Evolutionary conservation across 768 basidiomycete genomes (phyloP).

Genomic region (Hortiboletus campestris): DNA sequence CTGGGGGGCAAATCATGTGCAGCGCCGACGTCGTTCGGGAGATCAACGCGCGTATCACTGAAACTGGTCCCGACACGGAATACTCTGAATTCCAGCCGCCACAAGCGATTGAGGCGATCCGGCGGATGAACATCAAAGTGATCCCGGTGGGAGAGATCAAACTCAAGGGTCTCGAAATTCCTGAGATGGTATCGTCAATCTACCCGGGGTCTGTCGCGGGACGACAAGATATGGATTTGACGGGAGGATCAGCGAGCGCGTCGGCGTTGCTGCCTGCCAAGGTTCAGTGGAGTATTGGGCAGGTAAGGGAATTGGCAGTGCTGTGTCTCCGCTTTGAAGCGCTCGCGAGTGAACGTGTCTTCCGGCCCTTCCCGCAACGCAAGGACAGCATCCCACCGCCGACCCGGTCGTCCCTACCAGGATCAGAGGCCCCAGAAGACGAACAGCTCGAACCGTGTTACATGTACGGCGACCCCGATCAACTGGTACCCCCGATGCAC

Average conservation of each 20-base stretch:
- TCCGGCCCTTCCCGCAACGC: constrained; percentile 43
- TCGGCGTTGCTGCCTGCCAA: constrained; percentile 27
- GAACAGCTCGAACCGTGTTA: constrained; percentile 33
- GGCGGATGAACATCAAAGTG: constrained; percentile 65
- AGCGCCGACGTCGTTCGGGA: constrained; percentile 86
- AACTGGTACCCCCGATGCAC: constrained; percentile 65
- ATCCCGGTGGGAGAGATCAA: constrained; percentile 85
- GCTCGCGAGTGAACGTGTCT: constrained; percentile 60
- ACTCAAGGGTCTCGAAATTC: constrained; percentile 91
- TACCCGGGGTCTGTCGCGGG: constrained; percentile 75
- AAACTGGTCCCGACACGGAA: constrained; percentile 56
- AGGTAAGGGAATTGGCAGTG: constrained; percentile 70
- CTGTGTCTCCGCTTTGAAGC: constrained; percentile 81
- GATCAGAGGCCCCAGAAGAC: constrained; percentile 17
- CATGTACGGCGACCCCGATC: constrained; percentile 58
- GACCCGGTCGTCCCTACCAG: constrained; percentile 2
- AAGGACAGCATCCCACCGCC: constrained; percentile 27
- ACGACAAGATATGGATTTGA: constrained; percentile 58
- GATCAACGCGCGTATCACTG: constrained; percentile 59
- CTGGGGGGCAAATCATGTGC: constrained; percentile 92
- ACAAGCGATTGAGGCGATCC: constrained; percentile 72
- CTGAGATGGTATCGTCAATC: constrained; percentile 81
- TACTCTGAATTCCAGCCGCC: constrained; percentile 55
- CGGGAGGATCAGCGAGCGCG: constrained; percentile 14
- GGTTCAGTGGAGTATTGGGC: constrained; percentile 68